Conservation (phyloP, 257 asterid species). For the Salvia miltiorrhiza region DNA sequence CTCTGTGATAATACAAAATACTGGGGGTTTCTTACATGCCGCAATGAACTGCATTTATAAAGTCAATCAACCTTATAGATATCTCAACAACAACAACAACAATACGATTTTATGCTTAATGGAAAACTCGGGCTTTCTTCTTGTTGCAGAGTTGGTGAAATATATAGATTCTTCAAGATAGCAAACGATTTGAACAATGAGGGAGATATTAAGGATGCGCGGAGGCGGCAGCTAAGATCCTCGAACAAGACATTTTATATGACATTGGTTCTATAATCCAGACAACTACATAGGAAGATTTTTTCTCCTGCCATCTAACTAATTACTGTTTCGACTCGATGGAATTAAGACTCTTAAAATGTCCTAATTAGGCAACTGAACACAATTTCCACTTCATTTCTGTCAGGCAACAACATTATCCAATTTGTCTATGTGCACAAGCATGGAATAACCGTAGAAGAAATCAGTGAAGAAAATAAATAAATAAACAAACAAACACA, state of each 20-base stretch:
- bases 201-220: neutral
- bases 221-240: neutral
- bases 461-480: neutral
- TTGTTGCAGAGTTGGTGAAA: neutral
- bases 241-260: neutral
- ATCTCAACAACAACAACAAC: neutral
- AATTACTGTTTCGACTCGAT: neutral
- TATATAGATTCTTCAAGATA: neutral
- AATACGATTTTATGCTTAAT: neutral
- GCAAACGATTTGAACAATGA: neutral
- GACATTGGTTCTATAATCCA: neutral
- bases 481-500: conserved; percentile 1
- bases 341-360: neutral
- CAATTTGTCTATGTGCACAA: no score
- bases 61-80: conserved; percentile 4
- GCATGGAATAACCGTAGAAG: neutral
- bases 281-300: neutral
- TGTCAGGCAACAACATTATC: no score
- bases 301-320: conserved; percentile 11
- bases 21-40: conserved; percentile 95
- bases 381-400: no score
- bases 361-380: neutral
- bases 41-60: conserved; percentile 69
- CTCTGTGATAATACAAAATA: conserved; percentile 89
- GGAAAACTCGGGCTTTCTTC: neutral